Evolutionary conservation across 441 rosid genomes (phyloP), one percentile per base, ranked within the genome.

Genomic region (Geranium incanum): DNA sequence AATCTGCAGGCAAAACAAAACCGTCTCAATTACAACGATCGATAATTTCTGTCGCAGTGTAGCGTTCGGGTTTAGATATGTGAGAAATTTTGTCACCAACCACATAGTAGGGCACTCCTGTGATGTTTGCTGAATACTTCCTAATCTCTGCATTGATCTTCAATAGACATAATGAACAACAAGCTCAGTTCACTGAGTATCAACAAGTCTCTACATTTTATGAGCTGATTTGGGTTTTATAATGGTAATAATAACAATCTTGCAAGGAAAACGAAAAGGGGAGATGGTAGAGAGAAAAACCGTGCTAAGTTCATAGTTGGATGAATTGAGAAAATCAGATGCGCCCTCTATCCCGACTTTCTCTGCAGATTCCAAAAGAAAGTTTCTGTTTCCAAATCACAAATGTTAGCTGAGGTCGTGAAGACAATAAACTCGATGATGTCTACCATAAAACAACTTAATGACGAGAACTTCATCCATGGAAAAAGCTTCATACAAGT

Each of bases 331-430:
- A 72, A 86, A 91, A 60, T 78, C 92, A 37, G 88, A 90, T 72
- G 93, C 96, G 50, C 96, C 93, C 62, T 87, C 92, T 70, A 93
- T 70, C 75, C 91, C 96, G 69, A 79, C 88, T 76, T 88, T 91
- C 60, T 70, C 75, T 21, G 97, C 93, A 39, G 87, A 83, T 70
- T 93, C 96, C 74, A 91, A 66, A 63, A 93, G 90, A 79, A 93
- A 93, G 72, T 85, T 85, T 83, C 98, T 91, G 82, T 65, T 70
- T 70, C 33, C 60, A 66, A 3, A n/a, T 55, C 15, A 3, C 59
- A 65, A 7, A 9, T 41, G 63, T 77, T 69, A 74, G 63, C 2
- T 28, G 33, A 12, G 5, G 68, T 55, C 62, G 15, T 3, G 62
- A 48, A 48, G 57, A 45, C 15, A 3, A 45, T 45, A 45, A 45